Conservation (phyloP, 2,329 filamentous ascomycete genomes). For the Arthrobotrys musiformis region DNA sequence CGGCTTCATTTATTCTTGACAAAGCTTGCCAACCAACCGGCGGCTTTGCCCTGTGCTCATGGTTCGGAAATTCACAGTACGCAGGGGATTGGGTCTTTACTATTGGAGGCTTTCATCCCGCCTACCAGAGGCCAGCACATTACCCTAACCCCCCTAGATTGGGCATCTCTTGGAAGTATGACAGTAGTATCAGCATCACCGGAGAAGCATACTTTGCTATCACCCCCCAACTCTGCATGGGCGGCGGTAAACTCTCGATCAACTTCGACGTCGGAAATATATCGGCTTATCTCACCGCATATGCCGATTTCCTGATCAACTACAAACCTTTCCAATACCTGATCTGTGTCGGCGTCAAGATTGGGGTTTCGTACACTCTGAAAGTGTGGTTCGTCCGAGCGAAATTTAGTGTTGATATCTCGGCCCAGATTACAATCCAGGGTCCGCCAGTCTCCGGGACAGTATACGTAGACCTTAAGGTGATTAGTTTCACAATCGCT, state of each 20-base stretch:
- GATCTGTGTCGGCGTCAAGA: constrained; percentile 53
- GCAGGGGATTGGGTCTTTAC: constrained; percentile 65
- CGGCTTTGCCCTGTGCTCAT: neutral
- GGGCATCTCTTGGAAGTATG: constrained; percentile 62
- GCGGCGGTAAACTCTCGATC: constrained; percentile 61
- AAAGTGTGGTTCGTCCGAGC: constrained; percentile 11
- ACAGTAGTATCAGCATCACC: constrained; percentile 60
- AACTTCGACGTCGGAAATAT: constrained; percentile 60
- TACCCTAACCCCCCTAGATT: constrained; percentile 63
- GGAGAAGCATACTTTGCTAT: constrained; percentile 65
- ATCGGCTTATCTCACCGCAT: constrained; percentile 62
- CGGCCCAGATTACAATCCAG: constrained; percentile 23
- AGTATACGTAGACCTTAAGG: constrained; percentile 59
- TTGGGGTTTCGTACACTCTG: neutral
- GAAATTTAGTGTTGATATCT: constrained; percentile 54
- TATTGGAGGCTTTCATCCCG: constrained; percentile 65
- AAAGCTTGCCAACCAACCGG: constrained; percentile 63
- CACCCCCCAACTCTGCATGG: constrained; percentile 65
- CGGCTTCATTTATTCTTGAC: constrained; percentile 63
- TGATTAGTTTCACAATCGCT: constrained; percentile 58
- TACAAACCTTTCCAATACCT: constrained; percentile 62
- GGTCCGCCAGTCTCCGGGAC: constrained; percentile 54
- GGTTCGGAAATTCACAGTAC: neutral
- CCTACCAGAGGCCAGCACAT: constrained; percentile 60
- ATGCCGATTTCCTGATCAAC: constrained; percentile 63